phyloP scores from a whole-genome alignment of 257 asterid species.

The Asclepias syriaca region DNA sequence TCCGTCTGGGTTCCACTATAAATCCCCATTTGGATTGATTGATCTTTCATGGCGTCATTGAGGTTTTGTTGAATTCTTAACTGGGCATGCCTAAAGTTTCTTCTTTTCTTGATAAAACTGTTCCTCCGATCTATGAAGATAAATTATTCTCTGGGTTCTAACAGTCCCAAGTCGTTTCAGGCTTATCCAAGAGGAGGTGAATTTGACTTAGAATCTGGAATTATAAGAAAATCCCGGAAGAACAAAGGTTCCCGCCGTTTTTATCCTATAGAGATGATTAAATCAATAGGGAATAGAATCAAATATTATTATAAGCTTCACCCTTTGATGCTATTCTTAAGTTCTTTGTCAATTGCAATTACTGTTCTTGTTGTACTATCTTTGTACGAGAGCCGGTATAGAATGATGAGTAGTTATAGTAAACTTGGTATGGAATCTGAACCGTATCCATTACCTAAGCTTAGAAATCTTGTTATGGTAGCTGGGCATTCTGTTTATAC shows the following conservation, averaged over 20 bases:
- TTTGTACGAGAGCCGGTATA: conserved; percentile 30
- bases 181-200: conserved; percentile 65
- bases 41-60: background rate
- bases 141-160: conserved; percentile 49
- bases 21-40: background rate
- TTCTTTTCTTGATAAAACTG: background rate
- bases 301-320: conserved; percentile 59
- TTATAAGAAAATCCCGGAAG: conserved; percentile 48
- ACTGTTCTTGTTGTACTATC: conserved; percentile 43
- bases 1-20: conserved; percentile 6
- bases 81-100: conserved; percentile 19
- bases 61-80: conserved; percentile 4
- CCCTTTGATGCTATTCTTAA: conserved; percentile 53
- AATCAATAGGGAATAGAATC: conserved; percentile 49
- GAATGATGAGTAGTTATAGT: conserved; percentile 32
- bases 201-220: conserved; percentile 87
- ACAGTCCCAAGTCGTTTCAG: conserved; percentile 83
- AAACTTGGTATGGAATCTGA: conserved; percentile 39
- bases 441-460: conserved; percentile 52
- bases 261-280: conserved; percentile 52
- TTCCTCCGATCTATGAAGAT: conserved; percentile 64
- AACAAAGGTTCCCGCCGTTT: conserved; percentile 23
- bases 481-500: conserved; percentile 98
- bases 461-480: conserved; percentile 85
- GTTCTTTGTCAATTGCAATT: conserved; percentile 46